Base-by-base conservation (phyloP, 768 basidiomycete species). In the Boletus rex-veris region DNA sequence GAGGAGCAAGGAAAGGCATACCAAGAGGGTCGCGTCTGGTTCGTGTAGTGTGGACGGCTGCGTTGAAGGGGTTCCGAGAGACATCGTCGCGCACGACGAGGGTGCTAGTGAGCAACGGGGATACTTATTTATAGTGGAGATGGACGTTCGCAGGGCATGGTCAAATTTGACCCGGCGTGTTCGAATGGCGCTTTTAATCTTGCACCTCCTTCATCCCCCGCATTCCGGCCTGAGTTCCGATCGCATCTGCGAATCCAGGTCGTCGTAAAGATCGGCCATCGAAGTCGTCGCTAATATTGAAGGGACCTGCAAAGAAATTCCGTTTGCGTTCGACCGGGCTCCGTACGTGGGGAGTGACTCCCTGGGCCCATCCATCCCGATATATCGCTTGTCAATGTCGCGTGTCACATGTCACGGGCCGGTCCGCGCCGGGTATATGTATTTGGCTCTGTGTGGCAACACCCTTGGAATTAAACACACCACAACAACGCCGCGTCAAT, bases 401-500 rank as follows among this genome's bases (percentile, higher is more conserved):
- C 8, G 10, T 40, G 10, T 16, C 24, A 19, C 31, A 7, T 21
- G 6, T 28, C 38, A 3, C 43, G 51, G 43, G 21, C 57, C 57
- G 50, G n/a, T 0, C 14, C 21, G 48, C 37, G 33, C 40, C 52
- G 57, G 16, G 6, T 43, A 39, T 53, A 14, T 67, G 26, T 28
- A 1, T 28, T 63, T 67, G 58, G 12, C 14, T 10, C 31, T 57
- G 54, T 66, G 40, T 62, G 55, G 55, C 59, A 64, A 56, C 31
- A 40, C 36, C 69, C 37, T 69, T 50, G 14, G 28, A 63, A 66
- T 59, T 21, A 45, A 71, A 69, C 56, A 69, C 15, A 54, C 33
- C 39, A 64, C 65, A 69, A 69, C 59, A 69, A 71, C 67, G 60
- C 60, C 58, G 45, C 57, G 56, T 37, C 6, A 51, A 60, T 52